phyloP scores from a whole-genome alignment of 805 yeast species.

The Saccharomycopsis fibuligera region DNA sequence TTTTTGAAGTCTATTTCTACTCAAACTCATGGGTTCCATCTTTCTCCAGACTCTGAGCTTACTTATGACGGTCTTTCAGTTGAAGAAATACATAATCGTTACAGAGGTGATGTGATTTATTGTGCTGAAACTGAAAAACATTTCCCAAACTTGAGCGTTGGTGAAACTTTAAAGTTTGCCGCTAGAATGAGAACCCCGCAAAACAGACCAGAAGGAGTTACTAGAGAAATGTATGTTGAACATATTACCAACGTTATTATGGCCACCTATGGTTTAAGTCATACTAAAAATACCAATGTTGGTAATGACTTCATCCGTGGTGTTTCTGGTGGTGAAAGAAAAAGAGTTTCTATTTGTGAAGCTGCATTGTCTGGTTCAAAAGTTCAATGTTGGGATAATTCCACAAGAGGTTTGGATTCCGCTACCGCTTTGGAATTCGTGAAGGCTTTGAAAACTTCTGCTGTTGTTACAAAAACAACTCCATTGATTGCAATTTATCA shows the following conservation, averaged over 20 bases:
- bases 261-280: constrained; percentile 45
- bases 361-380: constrained; percentile 43
- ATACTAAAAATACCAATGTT: constrained; percentile 57
- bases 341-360: constrained; percentile 68
- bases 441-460: constrained; percentile 46
- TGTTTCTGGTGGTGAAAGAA: constrained; percentile 71
- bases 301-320: constrained; percentile 66
- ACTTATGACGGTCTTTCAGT: constrained; percentile 45
- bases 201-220: constrained; percentile 46
- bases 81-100: constrained; percentile 38
- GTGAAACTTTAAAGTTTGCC: constrained; percentile 50
- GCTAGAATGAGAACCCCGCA: constrained; percentile 50
- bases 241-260: constrained; percentile 44
- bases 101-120: constrained; percentile 59
- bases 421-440: constrained; percentile 56
- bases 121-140: constrained; percentile 60
- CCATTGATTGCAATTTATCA: constrained; percentile 59
- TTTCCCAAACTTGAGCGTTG: constrained; percentile 59
- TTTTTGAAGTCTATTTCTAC: constrained; percentile 50
- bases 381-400: constrained; percentile 50
- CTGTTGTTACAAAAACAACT: constrained; percentile 41
- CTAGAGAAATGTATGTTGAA: constrained; percentile 41
- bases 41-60: constrained; percentile 38
- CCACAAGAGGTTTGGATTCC: constrained; percentile 62
- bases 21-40: constrained; percentile 49